These are phyloP conservation scores for Malus asiatica DNA, from an alignment of 306 rosid genomes.

Conservation along the genomic window DNA sequence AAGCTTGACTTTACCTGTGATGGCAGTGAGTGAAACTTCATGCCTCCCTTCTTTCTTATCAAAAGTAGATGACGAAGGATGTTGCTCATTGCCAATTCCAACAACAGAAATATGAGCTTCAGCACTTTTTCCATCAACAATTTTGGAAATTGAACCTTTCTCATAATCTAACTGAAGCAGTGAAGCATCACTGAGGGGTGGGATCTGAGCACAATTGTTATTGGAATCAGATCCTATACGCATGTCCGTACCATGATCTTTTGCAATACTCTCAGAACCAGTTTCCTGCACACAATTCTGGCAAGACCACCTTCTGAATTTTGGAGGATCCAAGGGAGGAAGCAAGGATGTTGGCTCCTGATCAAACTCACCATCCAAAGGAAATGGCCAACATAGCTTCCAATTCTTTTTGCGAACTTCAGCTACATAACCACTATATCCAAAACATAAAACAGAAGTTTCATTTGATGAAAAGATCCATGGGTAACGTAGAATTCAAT, in stretches of 20 bases:
- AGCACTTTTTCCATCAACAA: constrained; percentile 34
- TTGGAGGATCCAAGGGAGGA: constrained; percentile 56
- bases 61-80: constrained; percentile 22
- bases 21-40: constrained; percentile 25
- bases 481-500: constrained; percentile 9
- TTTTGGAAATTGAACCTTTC: constrained; percentile 33
- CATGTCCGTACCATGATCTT: constrained; percentile 20
- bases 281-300: constrained; percentile 36
- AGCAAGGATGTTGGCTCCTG: constrained; percentile 34
- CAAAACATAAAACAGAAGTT: constrained; percentile 4
- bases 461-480: constrained; percentile 5
- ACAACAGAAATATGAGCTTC: constrained; percentile 33
- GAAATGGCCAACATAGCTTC: constrained; percentile 85
- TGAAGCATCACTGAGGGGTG: constrained; percentile 14
- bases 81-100: constrained; percentile 24
- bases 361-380: constrained; percentile 34
- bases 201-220: constrained; percentile 15
- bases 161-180: constrained; percentile 29
- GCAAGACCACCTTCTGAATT: constrained; percentile 48
- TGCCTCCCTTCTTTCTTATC: constrained; percentile 39
- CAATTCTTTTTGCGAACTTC: constrained; percentile 69
- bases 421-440: constrained; percentile 80
- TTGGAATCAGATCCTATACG: constrained; percentile 28
- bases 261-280: constrained; percentile 27
- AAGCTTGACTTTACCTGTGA: constrained; percentile 33